phyloP scores from a whole-genome alignment of 169 alveolate species.

The Toxoplasma gondii region DNA sequence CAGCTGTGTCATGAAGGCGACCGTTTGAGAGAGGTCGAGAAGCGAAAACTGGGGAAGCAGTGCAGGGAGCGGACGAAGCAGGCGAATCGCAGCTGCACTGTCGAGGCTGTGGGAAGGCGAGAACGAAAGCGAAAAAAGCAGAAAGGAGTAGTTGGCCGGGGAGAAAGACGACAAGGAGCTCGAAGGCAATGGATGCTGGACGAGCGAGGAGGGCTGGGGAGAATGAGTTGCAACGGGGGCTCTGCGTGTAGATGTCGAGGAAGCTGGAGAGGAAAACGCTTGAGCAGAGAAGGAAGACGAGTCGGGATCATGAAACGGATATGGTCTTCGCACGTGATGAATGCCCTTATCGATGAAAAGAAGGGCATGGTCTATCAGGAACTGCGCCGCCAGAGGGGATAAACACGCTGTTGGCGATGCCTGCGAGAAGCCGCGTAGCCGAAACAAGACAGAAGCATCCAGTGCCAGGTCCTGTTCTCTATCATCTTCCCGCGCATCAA shows the following conservation, averaged over 20 bases:
- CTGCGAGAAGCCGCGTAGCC: not conserved
- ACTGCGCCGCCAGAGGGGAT: not conserved
- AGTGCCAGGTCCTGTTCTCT: not conserved
- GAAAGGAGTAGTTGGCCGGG: not conserved
- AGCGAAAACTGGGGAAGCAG: slow-evolving; percentile 13
- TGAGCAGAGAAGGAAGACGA: too few relatives aligned
- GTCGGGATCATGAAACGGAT: not conserved
- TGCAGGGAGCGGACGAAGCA: not conserved
- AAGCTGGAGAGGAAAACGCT: not conserved
- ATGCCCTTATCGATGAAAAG: not conserved
- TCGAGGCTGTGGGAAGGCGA: not conserved
- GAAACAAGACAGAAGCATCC: too few relatives aligned
- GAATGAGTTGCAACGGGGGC: not conserved
- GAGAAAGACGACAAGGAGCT: not conserved
- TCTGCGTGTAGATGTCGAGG: not conserved
- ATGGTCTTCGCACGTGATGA: not conserved
- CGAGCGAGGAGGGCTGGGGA: not conserved
- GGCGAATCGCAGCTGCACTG: not conserved
- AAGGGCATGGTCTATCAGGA: not conserved
- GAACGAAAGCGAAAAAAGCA: not conserved
- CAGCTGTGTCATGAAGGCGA: not conserved
- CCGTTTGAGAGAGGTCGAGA: not conserved
- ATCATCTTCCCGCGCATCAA: not conserved
- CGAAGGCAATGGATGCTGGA: not conserved
- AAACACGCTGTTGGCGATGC: not conserved